Conservation (phyloP, 352 stramenopile genomes). For the Phytopythium chamaehyphon region DNA sequence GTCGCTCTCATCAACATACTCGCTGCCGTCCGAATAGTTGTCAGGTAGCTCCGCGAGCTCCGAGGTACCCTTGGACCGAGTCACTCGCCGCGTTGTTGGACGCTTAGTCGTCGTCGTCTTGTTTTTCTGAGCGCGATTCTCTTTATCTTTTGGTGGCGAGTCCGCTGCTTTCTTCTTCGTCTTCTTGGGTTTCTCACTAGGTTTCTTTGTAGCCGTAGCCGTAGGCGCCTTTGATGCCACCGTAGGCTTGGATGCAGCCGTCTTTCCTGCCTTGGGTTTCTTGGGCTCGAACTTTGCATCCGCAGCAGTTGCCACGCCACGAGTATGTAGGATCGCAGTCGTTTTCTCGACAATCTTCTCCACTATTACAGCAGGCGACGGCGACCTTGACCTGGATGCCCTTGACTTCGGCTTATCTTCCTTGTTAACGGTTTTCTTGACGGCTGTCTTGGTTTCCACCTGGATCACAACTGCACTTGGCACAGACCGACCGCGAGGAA, state of each 20-base stretch:
- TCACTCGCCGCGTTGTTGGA: constrained; percentile 2
- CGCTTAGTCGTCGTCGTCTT: not conserved
- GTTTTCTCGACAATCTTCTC: not conserved
- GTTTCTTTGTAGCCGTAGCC: not conserved
- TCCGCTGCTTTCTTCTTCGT: too few species aligned
- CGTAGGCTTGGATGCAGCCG: not conserved
- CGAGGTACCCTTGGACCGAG: not conserved
- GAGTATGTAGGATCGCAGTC: not conserved
- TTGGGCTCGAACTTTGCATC: not conserved
- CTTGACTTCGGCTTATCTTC: not conserved
- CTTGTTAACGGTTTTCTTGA: not conserved
- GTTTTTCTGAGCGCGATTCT: not conserved
- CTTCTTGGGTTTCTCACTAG: not conserved
- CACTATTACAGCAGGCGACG: not conserved
- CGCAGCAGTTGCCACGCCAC: not conserved
- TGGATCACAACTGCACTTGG: not conserved
- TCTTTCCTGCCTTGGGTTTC: not conserved
- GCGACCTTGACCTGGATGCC: not conserved
- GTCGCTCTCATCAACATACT: constrained; percentile 1
- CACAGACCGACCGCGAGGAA: not conserved
- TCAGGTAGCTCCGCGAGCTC: constrained; percentile 2
- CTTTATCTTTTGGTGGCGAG: not conserved
- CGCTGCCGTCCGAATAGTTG: not conserved
- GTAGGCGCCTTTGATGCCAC: not conserved
- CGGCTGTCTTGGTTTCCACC: not conserved